A percentile compares a stretch with the other conserved stretches of the same genome.
These are phyloP conservation scores for Saturnispora dispora DNA, from an alignment of 805 yeast genomes.

Conservation along the genomic window DNA sequence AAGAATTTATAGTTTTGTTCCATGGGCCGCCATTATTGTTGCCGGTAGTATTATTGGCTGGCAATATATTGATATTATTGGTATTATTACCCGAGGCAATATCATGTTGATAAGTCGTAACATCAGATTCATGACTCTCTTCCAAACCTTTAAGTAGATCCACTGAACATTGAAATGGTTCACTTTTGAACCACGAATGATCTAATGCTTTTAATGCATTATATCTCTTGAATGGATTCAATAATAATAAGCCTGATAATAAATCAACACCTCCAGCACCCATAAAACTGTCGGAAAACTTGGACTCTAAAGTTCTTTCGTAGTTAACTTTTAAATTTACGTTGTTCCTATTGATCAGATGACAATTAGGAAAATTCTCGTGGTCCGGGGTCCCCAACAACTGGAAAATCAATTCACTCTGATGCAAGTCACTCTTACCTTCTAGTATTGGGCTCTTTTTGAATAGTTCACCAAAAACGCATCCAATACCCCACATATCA, in stretches of 20 bases:
- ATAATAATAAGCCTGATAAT: slow-evolving; percentile 48
- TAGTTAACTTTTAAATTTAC: slow-evolving; percentile 26
- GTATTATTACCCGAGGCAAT: neutral
- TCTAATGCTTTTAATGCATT: slow-evolving; percentile 74
- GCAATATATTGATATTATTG: neutral
- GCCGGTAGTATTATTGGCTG: neutral
- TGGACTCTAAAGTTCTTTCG: slow-evolving; percentile 36
- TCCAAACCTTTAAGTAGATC: slow-evolving; percentile 56
- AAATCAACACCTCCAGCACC: slow-evolving; percentile 42
- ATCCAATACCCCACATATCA: slow-evolving; percentile 97
- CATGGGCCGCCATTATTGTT: neutral
- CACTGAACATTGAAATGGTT: slow-evolving; percentile 55
- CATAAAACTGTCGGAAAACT: slow-evolving; percentile 33
- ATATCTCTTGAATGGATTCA: slow-evolving; percentile 65
- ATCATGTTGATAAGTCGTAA: slow-evolving; percentile 43
- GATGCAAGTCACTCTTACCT: slow-evolving; percentile 82
- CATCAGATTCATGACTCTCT: slow-evolving; percentile 86
- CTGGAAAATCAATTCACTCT: slow-evolving; percentile 71
- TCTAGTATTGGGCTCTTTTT: slow-evolving; percentile 73
- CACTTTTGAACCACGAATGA: slow-evolving; percentile 57
- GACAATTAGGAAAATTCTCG: slow-evolving; percentile 52
- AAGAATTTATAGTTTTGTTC: neutral
- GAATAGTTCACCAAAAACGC: slow-evolving; percentile 89
- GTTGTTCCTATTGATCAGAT: slow-evolving; percentile 47
- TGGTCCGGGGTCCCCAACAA: slow-evolving; percentile 72